These are phyloP conservation scores for Gastrolobium villosum DNA, from an alignment of 306 rosid genomes.

Conservation along the genomic window DNA sequence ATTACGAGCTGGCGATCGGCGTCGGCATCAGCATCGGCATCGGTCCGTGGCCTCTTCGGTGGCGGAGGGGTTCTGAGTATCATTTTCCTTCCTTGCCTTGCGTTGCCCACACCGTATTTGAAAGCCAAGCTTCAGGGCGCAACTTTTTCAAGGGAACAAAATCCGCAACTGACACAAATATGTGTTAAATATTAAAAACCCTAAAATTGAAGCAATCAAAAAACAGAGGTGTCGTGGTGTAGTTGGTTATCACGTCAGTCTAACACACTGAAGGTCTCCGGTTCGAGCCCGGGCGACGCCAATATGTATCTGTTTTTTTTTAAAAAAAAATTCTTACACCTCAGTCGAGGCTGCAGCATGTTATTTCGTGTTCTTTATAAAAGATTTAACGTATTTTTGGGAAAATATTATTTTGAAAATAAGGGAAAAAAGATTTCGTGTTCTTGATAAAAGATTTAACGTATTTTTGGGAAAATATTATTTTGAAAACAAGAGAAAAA, in stretches of 20 bases:
- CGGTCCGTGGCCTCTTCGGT: slow-evolving; percentile 75
- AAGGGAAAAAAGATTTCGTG: too few relatives aligned
- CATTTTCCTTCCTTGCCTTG: slow-evolving; percentile 54
- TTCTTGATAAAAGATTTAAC: too few relatives aligned
- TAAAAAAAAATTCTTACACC: too few relatives aligned
- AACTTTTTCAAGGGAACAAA: slow-evolving; percentile 1
- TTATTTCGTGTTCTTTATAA: too few relatives aligned
- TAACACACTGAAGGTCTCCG: slow-evolving; percentile 93
- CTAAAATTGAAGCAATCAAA: too few relatives aligned
- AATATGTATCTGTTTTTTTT: not conserved
- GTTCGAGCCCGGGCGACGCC: slow-evolving; percentile 83
- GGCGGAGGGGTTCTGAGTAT: slow-evolving; percentile 88
- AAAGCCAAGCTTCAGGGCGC: slow-evolving; percentile 1
- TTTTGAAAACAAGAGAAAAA: too few relatives aligned
- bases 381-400: too few relatives aligned
- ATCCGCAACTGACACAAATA: too few relatives aligned
- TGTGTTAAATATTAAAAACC: not conserved
- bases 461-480: too few relatives aligned
- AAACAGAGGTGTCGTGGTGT: slow-evolving; percentile 55
- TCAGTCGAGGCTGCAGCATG: too few relatives aligned
- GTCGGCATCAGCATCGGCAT: slow-evolving; percentile 44
- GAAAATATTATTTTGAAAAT: too few relatives aligned
- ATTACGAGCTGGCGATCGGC: slow-evolving; percentile 67
- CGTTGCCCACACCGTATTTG: not conserved
- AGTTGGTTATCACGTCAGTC: slow-evolving; percentile 97